A percentile compares a stretch with the other conserved stretches of the same genome.
phyloP scores from a whole-genome alignment of 257 asterid species.

The Primulina huaijiensis region DNA sequence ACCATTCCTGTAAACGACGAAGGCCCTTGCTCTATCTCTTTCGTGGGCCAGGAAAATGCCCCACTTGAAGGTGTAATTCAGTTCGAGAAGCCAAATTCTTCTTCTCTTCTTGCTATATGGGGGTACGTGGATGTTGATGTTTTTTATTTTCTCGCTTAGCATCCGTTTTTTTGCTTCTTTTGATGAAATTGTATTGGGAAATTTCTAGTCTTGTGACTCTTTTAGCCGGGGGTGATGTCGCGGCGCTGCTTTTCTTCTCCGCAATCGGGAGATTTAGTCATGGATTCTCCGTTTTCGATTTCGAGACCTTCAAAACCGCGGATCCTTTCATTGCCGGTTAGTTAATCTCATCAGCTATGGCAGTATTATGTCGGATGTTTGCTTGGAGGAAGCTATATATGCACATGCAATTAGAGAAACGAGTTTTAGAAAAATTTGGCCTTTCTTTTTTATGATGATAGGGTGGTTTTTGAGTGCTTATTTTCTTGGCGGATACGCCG shows the following conservation, averaged over 20 bases:
- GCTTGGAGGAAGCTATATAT: background rate
- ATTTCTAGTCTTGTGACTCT: conserved; percentile 62
- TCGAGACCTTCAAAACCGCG: conserved; percentile 69
- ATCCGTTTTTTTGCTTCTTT: background rate
- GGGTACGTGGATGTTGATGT: conserved; percentile 37
- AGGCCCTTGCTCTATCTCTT: conserved; percentile 36
- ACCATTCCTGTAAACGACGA: conserved; percentile 22
- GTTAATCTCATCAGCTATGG: background rate
- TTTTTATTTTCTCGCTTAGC: background rate
- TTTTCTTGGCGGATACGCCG: conserved; percentile 85
- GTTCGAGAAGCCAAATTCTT: conserved; percentile 59
- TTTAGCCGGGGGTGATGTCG: conserved; percentile 87
- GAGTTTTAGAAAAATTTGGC: conserved; percentile 1
- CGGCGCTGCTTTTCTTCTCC: conserved; percentile 69
- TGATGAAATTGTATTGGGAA: conserved; percentile 11
- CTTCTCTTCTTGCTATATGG: conserved; percentile 56
- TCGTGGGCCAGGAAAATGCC: conserved; percentile 52
- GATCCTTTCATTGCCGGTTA: conserved; percentile 91
- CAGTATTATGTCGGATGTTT: background rate
- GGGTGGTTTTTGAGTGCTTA: conserved; percentile 97
- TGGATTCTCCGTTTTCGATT: conserved; percentile 69
- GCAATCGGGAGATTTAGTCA: conserved; percentile 88
- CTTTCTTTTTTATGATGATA: conserved; percentile 27
- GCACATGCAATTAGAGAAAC: background rate
- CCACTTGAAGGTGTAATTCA: conserved; percentile 86